Evolutionary conservation across 148 eudicot species (phyloP), one percentile per base, ranked within the genome.

Genomic region (Vaccinium vitisidaea): DNA sequence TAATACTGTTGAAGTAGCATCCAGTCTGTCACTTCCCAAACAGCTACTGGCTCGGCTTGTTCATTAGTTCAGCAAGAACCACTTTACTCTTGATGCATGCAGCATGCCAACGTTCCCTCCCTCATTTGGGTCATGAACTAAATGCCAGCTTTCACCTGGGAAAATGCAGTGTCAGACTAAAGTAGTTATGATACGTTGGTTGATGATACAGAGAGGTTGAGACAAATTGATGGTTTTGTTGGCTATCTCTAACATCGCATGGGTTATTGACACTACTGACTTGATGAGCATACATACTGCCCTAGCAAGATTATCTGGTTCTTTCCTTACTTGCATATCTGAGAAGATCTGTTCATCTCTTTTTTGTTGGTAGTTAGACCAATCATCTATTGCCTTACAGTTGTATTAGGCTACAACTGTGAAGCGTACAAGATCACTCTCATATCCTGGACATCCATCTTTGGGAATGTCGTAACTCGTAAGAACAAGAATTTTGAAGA

Each of bases 21-120:
- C 55, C 80, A 16, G 12, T 9, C 15, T 67, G 15, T 67, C 80
- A 11, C 19, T 53, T 13, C 61, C 12, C 59, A 12, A 78, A 54
- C 16, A 53, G 21, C 61, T 53, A 27, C 1, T 27, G 59, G 39
- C 61, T 53, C 11, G 81, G 46, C 81, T 76, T 53, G 59, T 39
- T 78, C 81, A 53, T 6, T 8, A 78, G 43, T 78, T 53, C 11
- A 25, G 63, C 39, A 77, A 50, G 80, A 77, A 77, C 61, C 43
- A 25, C 21, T 77, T 53, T 6, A 6, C 43, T 3, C 61, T 21
- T 53, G 43, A 53, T 52, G 80, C 21, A 52, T 25, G 80, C 54
- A 25, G 80, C 39, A 77, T 52, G 39, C 61, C n/a, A 13, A 15
- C n/a, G 19, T 49, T 77, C 5, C 54, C 77, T 46, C 56, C 16